Evolutionary conservation across 2,329 filamentous ascomycete species (phyloP), one percentile per base, ranked within the genome.

Genomic region (Bipolaris cookei): DNA sequence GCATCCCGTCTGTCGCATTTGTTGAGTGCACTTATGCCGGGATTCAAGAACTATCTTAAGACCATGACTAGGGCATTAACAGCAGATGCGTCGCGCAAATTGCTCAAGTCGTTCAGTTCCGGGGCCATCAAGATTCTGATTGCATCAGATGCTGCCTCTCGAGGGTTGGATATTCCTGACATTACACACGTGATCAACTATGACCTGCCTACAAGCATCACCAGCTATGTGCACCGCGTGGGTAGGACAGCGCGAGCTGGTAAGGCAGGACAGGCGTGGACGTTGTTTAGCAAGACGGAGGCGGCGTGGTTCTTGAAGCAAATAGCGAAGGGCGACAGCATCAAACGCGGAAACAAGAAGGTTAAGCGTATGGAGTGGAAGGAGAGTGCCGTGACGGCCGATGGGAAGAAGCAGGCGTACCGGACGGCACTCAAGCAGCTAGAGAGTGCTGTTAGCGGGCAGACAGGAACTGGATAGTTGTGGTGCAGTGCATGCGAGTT

Each of bases 141-240:
- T 43, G 92, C 93, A 0, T 96, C 95, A 0, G 94, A 98, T 73
- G 89, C 96, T n/a, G 91, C 95, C 1, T 91, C 92, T 2, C 90
- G 94, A 62, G 95, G 94, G 68, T 87, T 98, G 23, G 94, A 98
- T 75, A 83, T 97, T 11, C 86, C 87, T 0, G 84, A 86, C 44
- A 84, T 98, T 44, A 87, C 88, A 34, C 90, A 96, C 71, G 92
- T 98, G 44, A 82, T 98, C 77, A 97, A 97, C 79, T 98, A 98
- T 80, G 94, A 97, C 74, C 83, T 97, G 49, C 94, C 94, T 0
- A 84, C 87, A 4, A 93, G 89, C 69, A 80, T 92, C 32, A 90
- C 89, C 5, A 89, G 88, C 21, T 98, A 98, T 68, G 88, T 98
- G 4, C 95, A 98, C 75, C 89, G 95, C 38, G 92, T 97, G 1